Conservation (phyloP, 208 protist species). For the Novymonas esmeraldas region DNA sequence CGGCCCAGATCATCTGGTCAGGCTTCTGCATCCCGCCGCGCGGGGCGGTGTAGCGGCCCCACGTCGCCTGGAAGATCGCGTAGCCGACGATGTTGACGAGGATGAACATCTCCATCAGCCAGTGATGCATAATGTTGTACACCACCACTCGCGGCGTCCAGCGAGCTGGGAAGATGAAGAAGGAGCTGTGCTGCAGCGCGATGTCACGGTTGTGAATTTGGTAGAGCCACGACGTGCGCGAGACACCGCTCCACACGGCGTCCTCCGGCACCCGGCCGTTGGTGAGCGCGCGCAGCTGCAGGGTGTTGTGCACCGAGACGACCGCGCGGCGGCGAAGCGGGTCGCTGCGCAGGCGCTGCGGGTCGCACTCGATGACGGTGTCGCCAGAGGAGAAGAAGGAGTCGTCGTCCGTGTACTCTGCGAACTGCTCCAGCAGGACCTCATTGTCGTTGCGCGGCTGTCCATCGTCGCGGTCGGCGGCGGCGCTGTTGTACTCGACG, state of each 20-base stretch:
- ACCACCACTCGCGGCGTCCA: slow-evolving; percentile 86
- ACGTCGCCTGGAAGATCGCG: slow-evolving; percentile 85
- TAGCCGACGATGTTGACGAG: slow-evolving; percentile 82
- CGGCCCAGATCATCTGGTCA: slow-evolving; percentile 77
- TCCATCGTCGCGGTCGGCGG: slow-evolving; percentile 35
- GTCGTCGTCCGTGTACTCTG: slow-evolving; percentile 92
- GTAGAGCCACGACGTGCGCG: slow-evolving; percentile 63
- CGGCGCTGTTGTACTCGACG: slow-evolving; percentile 52
- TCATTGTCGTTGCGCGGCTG: slow-evolving; percentile 76
- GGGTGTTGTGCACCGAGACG: slow-evolving; percentile 67
- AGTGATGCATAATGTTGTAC: slow-evolving; percentile 93
- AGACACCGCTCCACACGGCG: slow-evolving; percentile 44
- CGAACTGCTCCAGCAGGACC: slow-evolving; percentile 82
- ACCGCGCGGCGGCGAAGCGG: slow-evolving; percentile 46
- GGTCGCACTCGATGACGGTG: slow-evolving; percentile 66
- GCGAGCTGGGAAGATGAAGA: slow-evolving; percentile 84
- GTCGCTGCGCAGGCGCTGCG: slow-evolving; percentile 56
- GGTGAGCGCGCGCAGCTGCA: slow-evolving; percentile 58
- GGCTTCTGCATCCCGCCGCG: slow-evolving; percentile 46
- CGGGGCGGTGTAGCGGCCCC: slow-evolving; percentile 60
- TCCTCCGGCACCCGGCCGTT: slow-evolving; percentile 66
- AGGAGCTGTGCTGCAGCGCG: slow-evolving; percentile 79
- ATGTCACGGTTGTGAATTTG: slow-evolving; percentile 83
- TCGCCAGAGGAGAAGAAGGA: slow-evolving; percentile 84
- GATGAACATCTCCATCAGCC: slow-evolving; percentile 80